phyloP scores from a whole-genome alignment of 1,284 basidiomycete genomes.

The Leccinum pachyderme region DNA sequence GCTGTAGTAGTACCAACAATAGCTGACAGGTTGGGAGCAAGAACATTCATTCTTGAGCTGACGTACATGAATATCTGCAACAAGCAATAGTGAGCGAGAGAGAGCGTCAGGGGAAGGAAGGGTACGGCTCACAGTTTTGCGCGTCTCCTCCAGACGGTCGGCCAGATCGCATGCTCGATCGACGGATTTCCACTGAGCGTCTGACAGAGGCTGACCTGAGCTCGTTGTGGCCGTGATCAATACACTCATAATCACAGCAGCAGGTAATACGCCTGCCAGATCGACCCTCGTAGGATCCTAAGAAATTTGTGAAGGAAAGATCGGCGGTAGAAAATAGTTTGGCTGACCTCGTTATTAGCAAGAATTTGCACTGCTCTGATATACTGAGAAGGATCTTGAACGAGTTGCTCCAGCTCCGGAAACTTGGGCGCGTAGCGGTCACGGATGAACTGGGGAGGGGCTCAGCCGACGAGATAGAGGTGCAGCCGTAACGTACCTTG shows the following conservation, averaged over 20 bases:
- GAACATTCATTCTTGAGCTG: slow-evolving; percentile 96
- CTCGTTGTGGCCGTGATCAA: slow-evolving; percentile 94
- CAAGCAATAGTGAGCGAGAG: slow-evolving; percentile 8
- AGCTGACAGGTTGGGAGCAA: slow-evolving; percentile 96
- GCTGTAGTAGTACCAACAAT: slow-evolving; percentile 98
- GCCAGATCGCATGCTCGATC: slow-evolving; percentile 86
- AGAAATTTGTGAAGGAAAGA: not conserved
- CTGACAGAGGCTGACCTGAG: slow-evolving; percentile 70
- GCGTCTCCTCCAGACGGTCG: slow-evolving; percentile 82
- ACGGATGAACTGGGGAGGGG: slow-evolving; percentile 73
- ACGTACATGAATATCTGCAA: slow-evolving; percentile 94
- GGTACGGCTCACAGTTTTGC: slow-evolving; percentile 64
- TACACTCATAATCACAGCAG: slow-evolving; percentile 96
- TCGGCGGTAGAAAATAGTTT: not conserved
- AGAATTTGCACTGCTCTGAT: slow-evolving; percentile 88
- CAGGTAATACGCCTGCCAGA: slow-evolving; percentile 77
- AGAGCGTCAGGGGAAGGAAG: not conserved
- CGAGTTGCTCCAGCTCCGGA: slow-evolving; percentile 94
- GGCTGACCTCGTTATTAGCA: slow-evolving; percentile 74
- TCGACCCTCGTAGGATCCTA: slow-evolving; percentile 84
- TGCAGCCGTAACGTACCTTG: slow-evolving; percentile 62
- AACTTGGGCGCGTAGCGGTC: slow-evolving; percentile 97
- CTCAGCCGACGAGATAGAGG: slow-evolving; percentile 25
- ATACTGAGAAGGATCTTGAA: slow-evolving; percentile 90
- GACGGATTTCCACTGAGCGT: slow-evolving; percentile 78